Evolutionary conservation across 257 asterid genomes (phyloP), one percentile per base, ranked within the genome.

Genomic region (Anisodus tanguticus): DNA sequence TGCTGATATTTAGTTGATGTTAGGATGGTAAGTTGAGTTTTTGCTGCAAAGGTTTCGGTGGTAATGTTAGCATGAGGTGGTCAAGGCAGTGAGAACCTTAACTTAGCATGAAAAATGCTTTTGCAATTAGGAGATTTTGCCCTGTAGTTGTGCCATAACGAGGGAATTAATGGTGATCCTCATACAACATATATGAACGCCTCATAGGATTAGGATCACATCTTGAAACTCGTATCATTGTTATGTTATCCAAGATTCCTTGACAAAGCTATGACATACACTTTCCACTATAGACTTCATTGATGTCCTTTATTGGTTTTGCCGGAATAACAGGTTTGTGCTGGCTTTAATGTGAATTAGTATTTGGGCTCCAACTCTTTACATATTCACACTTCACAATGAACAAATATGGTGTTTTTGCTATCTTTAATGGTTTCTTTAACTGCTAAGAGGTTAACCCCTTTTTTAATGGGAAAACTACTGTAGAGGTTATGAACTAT

Each of bases 331-430:
- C 49, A 31, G 55, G 19, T 72, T 49, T 12, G 43, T 74, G 60
- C 43, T 74, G 43, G 7, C 60, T 74, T 47, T 74, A 74, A 60
- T 45, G 80, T 47, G 60, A 72, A 41, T 9, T 72, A 11, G 55
- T 45, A 72, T 19, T 47, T 45, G 6, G n/a, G 60, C 80, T 72
- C 80, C 43, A 72, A 10, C 80, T 19, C 53, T 47, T 26, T 19
- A n/a, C 41, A 72, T 45, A 72, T n/a, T 71, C 8, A n/a, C 80
- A 17, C 41, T 74, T 66, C 45, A 31, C n/a, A 66, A 66, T 31
- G 60, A 47, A 47, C 60, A 49, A 72, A 19, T 47, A 49, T 19
- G 60, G 19, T n/a, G 2, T 74, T 51, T 47, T 26, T 74, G 19
- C 59, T 3, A 74, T 47, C 60, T 47, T 74, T 74, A 47, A 19